phyloP scores from a whole-genome alignment of 169 alveolate genomes.

The Cryptosporidium tyzzeri region DNA sequence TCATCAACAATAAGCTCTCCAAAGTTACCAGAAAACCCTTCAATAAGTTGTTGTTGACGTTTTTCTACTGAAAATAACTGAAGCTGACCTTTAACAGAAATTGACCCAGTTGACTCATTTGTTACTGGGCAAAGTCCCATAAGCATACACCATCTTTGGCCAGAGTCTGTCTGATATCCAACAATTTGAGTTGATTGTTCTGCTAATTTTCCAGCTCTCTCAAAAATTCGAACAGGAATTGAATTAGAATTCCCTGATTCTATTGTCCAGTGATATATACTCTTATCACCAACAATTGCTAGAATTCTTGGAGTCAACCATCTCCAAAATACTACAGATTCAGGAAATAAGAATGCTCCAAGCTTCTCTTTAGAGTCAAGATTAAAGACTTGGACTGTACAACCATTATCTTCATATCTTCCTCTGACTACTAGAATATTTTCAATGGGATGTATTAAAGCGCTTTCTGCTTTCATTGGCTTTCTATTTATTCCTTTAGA shows the following conservation, averaged over 20 bases:
- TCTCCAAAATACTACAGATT: constrained; percentile 93
- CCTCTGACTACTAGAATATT: constrained; percentile 96
- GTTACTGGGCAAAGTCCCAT: constrained; percentile 90
- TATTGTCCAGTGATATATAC: constrained; percentile 92
- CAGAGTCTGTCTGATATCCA: constrained; percentile 89
- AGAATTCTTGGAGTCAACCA: constrained; percentile 92
- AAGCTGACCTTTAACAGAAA: constrained; percentile 92
- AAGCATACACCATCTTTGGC: constrained; percentile 93
- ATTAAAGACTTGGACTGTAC: constrained; percentile 92
- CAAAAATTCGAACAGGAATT: constrained; percentile 88
- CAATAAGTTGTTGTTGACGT: constrained; percentile 93
- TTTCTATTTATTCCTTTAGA: constrained; percentile 89
- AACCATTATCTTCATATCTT: constrained; percentile 78
- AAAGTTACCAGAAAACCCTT: constrained; percentile 95
- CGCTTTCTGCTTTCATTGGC: constrained; percentile 97
- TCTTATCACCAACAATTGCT: constrained; percentile 92
- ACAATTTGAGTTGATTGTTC: constrained; percentile 91
- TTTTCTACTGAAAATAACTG: constrained; percentile 93
- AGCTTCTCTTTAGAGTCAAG: constrained; percentile 93
- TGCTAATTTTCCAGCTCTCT: constrained; percentile 89
- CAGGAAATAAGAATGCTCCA: constrained; percentile 92
- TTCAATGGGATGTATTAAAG: constrained; percentile 94
- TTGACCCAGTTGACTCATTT: constrained; percentile 86
- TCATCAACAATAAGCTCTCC: constrained; percentile 90
- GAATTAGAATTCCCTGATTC: constrained; percentile 85